phyloP scores from a whole-genome alignment of 495 filamentous ascomycete species.

The Echria macrotheca region DNA sequence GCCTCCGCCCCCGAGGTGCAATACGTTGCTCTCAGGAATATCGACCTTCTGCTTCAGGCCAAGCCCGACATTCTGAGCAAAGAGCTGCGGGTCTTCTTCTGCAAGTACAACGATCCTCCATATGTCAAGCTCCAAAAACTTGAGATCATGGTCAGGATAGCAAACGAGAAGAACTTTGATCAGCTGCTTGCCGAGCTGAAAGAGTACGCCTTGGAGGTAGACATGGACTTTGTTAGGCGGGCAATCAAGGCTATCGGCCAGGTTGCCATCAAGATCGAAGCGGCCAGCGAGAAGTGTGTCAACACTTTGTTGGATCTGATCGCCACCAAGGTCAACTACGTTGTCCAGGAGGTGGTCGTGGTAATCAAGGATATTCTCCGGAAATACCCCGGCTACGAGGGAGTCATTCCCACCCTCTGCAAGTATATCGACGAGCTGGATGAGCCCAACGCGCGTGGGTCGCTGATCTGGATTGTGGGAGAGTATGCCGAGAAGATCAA shows the following conservation, averaged over 20 bases:
- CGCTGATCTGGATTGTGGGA: conserved; percentile 97
- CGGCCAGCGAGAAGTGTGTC: conserved; percentile 87
- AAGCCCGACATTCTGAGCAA: conserved; percentile 95
- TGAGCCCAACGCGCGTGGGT: conserved; percentile 85
- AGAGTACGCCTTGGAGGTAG: conserved; percentile 95
- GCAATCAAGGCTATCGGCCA: conserved; percentile 95
- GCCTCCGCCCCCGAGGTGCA: conserved; percentile 96
- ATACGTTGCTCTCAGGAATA: conserved; percentile 93
- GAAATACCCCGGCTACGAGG: conserved; percentile 96
- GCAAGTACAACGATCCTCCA: conserved; percentile 98
- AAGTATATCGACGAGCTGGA: conserved; percentile 96
- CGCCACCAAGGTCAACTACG: conserved; percentile 96
- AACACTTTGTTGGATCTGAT: conserved; percentile 91
- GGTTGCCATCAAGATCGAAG: conserved; percentile 96
- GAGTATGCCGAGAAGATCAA: conserved; percentile 99
- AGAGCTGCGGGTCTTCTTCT: conserved; percentile 97
- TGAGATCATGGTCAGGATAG: conserved; percentile 99
- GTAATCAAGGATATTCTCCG: conserved; percentile 99
- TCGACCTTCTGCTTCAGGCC: conserved; percentile 90
- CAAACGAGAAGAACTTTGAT: conserved; percentile 94
- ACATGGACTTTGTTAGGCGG: conserved; percentile 96
- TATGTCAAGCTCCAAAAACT: conserved; percentile 98
- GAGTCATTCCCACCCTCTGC: conserved; percentile 93
- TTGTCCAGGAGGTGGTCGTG: conserved; percentile 95
- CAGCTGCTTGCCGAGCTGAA: conserved; percentile 91